Percentiles rank a stretch among this genome's conserved stretches.
phyloP scores from a whole-genome alignment of 2,329 filamentous ascomycete species.

The Epichloe sp. region DNA sequence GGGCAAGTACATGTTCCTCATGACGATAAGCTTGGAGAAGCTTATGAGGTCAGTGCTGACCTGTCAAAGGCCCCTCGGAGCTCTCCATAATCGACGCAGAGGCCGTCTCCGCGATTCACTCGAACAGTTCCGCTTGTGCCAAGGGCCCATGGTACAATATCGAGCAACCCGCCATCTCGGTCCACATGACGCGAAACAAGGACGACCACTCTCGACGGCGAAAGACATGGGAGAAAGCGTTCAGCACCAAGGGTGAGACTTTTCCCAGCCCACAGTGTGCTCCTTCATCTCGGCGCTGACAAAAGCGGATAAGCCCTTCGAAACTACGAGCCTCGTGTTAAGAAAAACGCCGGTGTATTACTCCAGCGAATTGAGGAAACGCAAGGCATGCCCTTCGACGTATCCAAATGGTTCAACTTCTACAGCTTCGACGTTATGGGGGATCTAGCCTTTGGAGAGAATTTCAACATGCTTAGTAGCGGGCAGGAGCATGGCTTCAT shows the following conservation, averaged over 20 bases:
- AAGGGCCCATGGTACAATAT: conserved; percentile 23
- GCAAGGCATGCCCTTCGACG: conserved; percentile 14
- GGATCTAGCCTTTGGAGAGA: conserved; percentile 25
- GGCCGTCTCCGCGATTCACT: conserved; percentile 16
- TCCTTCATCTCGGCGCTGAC: not conserved
- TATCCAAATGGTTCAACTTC: conserved; percentile 20
- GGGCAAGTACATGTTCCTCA: conserved; percentile 5
- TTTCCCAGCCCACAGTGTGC: not conserved
- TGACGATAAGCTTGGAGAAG: not conserved
- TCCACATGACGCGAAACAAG: conserved; percentile 19
- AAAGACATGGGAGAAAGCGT: conserved; percentile 21
- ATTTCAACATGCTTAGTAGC: conserved; percentile 21
- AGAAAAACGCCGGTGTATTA: not conserved
- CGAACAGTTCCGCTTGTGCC: conserved; percentile 14
- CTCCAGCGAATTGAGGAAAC: conserved; percentile 10
- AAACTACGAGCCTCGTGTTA: conserved; percentile 17
- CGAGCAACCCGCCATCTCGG: conserved; percentile 14
- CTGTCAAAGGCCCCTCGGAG: conserved; percentile 15
- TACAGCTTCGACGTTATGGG: conserved; percentile 29
- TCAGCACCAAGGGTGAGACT: conserved; percentile 15
- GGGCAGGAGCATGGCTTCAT: conserved; percentile 16
- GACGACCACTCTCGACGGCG: conserved; percentile 17
- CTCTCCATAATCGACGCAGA: conserved; percentile 18
- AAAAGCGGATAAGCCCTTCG: not conserved
- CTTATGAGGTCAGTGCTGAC: not conserved